These are phyloP conservation scores for Calycina marina DNA, from an alignment of 2,329 filamentous ascomycete species.

Conservation along the genomic window DNA sequence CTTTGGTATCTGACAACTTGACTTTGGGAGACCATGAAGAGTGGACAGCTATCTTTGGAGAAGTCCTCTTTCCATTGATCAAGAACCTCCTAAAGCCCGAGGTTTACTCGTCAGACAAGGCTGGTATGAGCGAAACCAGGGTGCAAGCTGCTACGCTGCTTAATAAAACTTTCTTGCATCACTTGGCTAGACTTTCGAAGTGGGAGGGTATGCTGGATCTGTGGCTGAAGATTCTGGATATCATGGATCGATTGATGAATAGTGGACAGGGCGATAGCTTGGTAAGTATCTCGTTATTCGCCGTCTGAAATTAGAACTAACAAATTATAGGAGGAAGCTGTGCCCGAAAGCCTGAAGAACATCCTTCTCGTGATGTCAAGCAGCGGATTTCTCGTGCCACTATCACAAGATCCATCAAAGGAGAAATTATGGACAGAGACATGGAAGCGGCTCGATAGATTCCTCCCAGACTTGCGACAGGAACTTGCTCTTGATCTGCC, in stretches of 20 bases:
- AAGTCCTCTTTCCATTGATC: slow-evolving; percentile 88
- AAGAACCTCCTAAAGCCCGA: slow-evolving; percentile 81
- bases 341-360: slow-evolving; percentile 91
- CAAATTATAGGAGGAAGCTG: slow-evolving; percentile 64
- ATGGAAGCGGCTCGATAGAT: slow-evolving; percentile 51
- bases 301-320: slow-evolving; percentile 5
- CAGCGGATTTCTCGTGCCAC: slow-evolving; percentile 68
- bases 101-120: slow-evolving; percentile 77
- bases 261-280: slow-evolving; percentile 82
- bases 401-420: slow-evolving; percentile 38
- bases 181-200: slow-evolving; percentile 69
- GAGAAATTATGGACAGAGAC: slow-evolving; percentile 46
- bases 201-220: slow-evolving; percentile 84
- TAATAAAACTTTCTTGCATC: slow-evolving; percentile 92
- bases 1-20: slow-evolving; percentile 71
- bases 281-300: slow-evolving; percentile 36
- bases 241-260: slow-evolving; percentile 94
- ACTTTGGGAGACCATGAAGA: slow-evolving; percentile 73
- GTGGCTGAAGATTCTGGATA: slow-evolving; percentile 83
- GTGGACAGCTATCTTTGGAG: slow-evolving; percentile 89
- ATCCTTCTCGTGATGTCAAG: slow-evolving; percentile 90
- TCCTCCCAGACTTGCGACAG: slow-evolving; percentile 43
- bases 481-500: slow-evolving; percentile 43
- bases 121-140: slow-evolving; percentile 90
- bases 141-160: slow-evolving; percentile 83